Evolutionary conservation across 108 stramenopile genomes (phyloP).

Genomic region (Cylindrotheca fusiformis): DNA sequence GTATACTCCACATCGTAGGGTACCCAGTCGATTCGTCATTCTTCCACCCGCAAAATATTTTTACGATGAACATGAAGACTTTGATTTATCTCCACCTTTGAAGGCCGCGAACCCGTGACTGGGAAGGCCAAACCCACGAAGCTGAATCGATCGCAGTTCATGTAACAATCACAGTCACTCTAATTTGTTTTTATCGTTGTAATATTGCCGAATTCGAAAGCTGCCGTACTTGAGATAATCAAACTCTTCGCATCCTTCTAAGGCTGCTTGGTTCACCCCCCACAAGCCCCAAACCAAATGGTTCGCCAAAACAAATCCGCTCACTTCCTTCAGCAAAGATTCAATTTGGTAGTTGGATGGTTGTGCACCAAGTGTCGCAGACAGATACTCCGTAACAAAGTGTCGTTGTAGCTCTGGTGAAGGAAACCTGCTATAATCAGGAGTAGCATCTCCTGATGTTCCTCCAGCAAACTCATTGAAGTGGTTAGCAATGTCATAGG

Average conservation of each 20-base stretch:
- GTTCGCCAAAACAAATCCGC: constrained; percentile 71
- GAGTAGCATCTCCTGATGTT: constrained; percentile 37
- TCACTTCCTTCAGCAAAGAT: constrained; percentile 45
- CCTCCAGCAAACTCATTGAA: constrained; percentile 90
- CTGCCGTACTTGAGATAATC: constrained; percentile 58
- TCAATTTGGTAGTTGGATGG: constrained; percentile 2
- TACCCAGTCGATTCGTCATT: constrained; percentile 92
- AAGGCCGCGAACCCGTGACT: too few relatives aligned
- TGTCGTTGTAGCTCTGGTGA: constrained; percentile 27
- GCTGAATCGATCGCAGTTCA: too few relatives aligned
- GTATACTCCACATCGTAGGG: constrained; percentile 88
- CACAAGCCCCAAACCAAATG: constrained; percentile 89
- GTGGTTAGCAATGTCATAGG: constrained; percentile 92
- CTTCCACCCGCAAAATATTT: constrained; percentile 78
- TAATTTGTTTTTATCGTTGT: constrained; percentile 18
- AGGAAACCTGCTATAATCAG: constrained; percentile 66
- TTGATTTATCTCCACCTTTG: constrained; percentile 71
- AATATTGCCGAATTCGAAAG: constrained; percentile 34
- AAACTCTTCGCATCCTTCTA: constrained; percentile 77
- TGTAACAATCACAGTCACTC: neutral
- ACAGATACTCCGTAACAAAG: constrained; percentile 65
- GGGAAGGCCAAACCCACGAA: too few relatives aligned
- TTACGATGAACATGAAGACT: constrained; percentile 85
- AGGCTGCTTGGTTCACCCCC: constrained; percentile 83
- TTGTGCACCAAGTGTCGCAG: constrained; percentile 2